Percentiles rank a stretch among this genome's conserved stretches.
These are phyloP conservation scores for Colletotrichum godetiae DNA, from an alignment of 2,329 filamentous ascomycete genomes.

Conservation along the genomic window DNA sequence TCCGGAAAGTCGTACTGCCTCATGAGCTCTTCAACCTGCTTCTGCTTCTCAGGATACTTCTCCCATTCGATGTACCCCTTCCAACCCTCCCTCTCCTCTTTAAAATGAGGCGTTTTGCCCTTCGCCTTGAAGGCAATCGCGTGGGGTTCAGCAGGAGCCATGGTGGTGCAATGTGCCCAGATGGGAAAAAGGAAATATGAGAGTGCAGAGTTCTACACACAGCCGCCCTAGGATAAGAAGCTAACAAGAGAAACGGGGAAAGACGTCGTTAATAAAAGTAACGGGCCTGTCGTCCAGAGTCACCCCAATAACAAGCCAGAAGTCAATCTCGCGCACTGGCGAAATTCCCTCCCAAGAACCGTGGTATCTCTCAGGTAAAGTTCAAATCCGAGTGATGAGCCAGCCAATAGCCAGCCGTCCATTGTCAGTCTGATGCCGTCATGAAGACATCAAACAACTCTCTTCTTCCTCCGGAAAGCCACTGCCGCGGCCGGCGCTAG, in stretches of 20 bases:
- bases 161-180: neutral
- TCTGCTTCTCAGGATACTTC: slow-evolving; percentile 75
- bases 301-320: neutral
- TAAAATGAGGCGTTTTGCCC: slow-evolving; percentile 10
- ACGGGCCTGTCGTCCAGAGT: neutral
- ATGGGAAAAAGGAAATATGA: too few species aligned
- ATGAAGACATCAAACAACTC: neutral
- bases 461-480: neutral
- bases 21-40: slow-evolving; percentile 64
- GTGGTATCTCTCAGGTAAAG: too few species aligned
- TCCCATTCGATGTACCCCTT: slow-evolving; percentile 75
- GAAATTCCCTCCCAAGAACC: neutral
- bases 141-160: slow-evolving; percentile 19
- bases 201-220: too few species aligned
- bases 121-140: slow-evolving; percentile 15
- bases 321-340: neutral
- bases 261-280: neutral
- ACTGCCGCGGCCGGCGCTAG: neutral
- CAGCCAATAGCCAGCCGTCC: neutral
- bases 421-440: neutral
- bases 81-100: slow-evolving; percentile 25
- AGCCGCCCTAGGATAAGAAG: too few species aligned
- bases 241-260: too few species aligned
- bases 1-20: slow-evolving; percentile 40
- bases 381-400: too few species aligned